Evolutionary conservation across 2,329 filamentous ascomycete genomes (phyloP), one percentile per base, ranked within the genome.

Genomic region (Xylariaceae sp.): DNA sequence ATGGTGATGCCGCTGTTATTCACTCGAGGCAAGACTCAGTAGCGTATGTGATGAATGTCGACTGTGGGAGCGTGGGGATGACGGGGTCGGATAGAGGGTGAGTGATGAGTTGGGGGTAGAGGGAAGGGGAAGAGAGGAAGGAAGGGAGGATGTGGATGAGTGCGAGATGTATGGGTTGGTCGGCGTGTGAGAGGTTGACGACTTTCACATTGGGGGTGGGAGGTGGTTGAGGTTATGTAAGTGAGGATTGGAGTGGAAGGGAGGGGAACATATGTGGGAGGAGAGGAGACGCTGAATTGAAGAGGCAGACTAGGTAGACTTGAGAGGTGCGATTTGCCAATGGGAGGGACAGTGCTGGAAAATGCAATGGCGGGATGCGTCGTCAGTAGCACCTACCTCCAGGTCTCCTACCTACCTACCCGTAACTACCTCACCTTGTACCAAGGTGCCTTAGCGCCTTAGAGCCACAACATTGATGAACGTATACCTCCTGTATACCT

Each of bases 161-260:
- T 16, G 22, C n/a, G 26, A 13, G 39, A 29, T 12, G 32, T 29
- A n/a, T 7, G 30, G 30, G 30, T 45, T 44, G 24, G 34, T 24
- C 39, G 39, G 45, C 38, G 41, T 41, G 38, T 43, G 43, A 44
- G 48, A 26, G 28, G 39, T 33, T 15, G 47, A 34, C 19, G 39
- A 41, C 33, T 47, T 43, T 32, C 24, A 39, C 45, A 46, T 43
- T 39, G 35, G n/a, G 24, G 41, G 39, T 37, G 34, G 43, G 33
- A 30, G 40, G 34, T 36, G 39, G 34, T 13, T 37, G 12, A 24
- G 34, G 34, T 37, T 26, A 17, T 35, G 33, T 35, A 17, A 18
- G 33, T 19, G n/a, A 4, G 33, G 15, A 13, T 35, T 11, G 15
- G 15, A 32, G 16, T 32, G 30, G 13, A n/a, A 32, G 16, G 15